These are phyloP conservation scores for Penicillium soppii DNA, from an alignment of 495 filamentous ascomycete genomes.

Conservation along the genomic window DNA sequence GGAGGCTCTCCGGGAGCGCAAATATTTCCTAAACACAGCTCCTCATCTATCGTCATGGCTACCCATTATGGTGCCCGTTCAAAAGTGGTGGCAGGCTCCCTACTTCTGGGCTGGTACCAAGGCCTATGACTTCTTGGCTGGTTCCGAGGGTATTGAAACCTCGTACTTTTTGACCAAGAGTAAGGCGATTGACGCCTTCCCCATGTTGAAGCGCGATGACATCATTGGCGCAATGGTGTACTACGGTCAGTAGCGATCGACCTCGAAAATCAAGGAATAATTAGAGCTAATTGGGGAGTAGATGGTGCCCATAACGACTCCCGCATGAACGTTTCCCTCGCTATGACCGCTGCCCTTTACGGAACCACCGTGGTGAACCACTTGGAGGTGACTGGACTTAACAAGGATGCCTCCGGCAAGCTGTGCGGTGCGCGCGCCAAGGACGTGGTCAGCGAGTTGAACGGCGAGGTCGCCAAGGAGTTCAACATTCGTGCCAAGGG, in stretches of 20 bases:
- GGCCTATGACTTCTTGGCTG: constrained; percentile 90
- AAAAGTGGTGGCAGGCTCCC: constrained; percentile 96
- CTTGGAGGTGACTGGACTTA: constrained; percentile 79
- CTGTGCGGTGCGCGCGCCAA: constrained; percentile 77
- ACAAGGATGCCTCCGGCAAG: constrained; percentile 76
- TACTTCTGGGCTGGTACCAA: constrained; percentile 99
- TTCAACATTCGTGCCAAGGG: constrained; percentile 84
- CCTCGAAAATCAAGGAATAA: not conserved
- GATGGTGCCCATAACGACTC: constrained; percentile 99
- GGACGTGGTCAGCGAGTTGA: constrained; percentile 65
- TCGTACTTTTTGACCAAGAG: constrained; percentile 95
- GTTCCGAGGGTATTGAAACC: constrained; percentile 93
- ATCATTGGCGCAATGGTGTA: constrained; percentile 92
- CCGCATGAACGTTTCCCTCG: constrained; percentile 95
- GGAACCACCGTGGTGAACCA: constrained; percentile 93
- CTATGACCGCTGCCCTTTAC: constrained; percentile 93
- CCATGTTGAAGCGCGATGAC: constrained; percentile 90
- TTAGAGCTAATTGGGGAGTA: constrained; percentile 6
- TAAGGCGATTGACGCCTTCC: constrained; percentile 92
- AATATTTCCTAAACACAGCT: constrained; percentile 93
- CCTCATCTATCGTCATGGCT: constrained; percentile 94
- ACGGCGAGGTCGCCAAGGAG: constrained; percentile 54
- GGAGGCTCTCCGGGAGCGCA: constrained; percentile 93
- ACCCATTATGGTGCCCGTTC: constrained; percentile 94
- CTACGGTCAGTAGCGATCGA: constrained; percentile 60